Evolutionary conservation across 2,329 filamentous ascomycete genomes (phyloP).

Genomic region (Ophidiomyces ophidiicola): DNA sequence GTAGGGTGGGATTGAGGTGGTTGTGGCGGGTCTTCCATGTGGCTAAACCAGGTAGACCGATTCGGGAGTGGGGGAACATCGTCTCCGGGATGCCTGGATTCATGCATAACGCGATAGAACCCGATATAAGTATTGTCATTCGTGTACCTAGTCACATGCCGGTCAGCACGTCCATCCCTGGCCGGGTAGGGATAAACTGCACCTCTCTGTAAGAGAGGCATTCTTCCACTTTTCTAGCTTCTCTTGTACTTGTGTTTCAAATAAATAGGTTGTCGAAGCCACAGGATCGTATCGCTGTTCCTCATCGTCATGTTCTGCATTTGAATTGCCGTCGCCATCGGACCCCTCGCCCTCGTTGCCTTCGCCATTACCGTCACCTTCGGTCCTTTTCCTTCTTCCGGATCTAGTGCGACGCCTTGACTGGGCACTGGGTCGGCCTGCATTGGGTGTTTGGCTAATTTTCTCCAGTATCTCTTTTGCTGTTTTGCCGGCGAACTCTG

Average conservation of each 20-base stretch:
- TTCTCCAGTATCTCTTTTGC: conserved; percentile 35
- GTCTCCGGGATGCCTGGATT: conserved; percentile 44
- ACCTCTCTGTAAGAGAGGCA: conserved; percentile 34
- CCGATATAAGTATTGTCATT: conserved; percentile 48
- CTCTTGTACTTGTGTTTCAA: conserved; percentile 28
- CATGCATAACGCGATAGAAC: conserved; percentile 52
- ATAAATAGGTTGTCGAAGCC: conserved; percentile 25
- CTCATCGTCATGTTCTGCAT: conserved; percentile 34
- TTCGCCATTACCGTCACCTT: conserved; percentile 16
- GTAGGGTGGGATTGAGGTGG: conserved; percentile 16
- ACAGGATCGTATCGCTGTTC: conserved; percentile 27
- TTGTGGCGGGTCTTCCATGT: conserved; percentile 18
- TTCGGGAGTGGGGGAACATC: conserved; percentile 42
- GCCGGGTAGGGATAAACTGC: conserved; percentile 11
- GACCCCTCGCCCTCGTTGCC: conserved; percentile 21
- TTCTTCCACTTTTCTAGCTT: conserved; percentile 26
- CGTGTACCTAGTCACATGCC: conserved; percentile 38
- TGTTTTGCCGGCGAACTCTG: conserved; percentile 35
- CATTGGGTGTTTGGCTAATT: conserved; percentile 28
- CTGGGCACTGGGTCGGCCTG: conserved; percentile 19
- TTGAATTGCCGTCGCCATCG: conserved; percentile 28
- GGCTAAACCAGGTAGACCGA: conserved; percentile 50
- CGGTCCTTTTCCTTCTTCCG: conserved; percentile 27
- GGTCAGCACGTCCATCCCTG: conserved; percentile 5
- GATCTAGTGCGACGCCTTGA: conserved; percentile 22